These are phyloP conservation scores for Leccinum subspadiceum DNA, from an alignment of 1,284 basidiomycete genomes.

Conservation along the genomic window DNA sequence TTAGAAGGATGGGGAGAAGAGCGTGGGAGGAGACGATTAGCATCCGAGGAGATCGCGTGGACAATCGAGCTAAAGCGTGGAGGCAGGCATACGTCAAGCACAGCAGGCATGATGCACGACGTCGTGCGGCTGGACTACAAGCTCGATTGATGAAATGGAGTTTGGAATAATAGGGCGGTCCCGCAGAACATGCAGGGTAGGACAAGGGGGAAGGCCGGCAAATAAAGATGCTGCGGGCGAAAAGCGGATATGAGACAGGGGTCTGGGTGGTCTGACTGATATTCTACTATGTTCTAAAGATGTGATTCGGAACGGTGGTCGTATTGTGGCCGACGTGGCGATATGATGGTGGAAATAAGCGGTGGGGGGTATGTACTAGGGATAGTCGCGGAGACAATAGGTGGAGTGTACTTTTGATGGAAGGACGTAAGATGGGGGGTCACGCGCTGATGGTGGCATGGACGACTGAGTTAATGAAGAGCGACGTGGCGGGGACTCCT, in stretches of 20 bases:
- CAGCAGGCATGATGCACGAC: constrained; percentile 5
- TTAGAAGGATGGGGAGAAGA: not conserved
- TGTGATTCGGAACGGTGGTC: not conserved
- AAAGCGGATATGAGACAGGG: constrained; percentile 15
- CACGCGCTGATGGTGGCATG: constrained; percentile 5
- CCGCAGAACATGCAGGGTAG: constrained; percentile 16
- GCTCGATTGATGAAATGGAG: constrained; percentile 8
- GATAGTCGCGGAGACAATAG: constrained; percentile 3
- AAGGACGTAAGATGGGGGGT: constrained; percentile 7
- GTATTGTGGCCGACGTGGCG: not conserved
- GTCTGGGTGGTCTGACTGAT: not conserved
- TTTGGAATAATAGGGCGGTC: constrained; percentile 15
- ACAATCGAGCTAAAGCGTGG: not conserved
- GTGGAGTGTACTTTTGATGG: not conserved
- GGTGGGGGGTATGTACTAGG: not conserved
- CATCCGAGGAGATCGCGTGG: constrained; percentile 27
- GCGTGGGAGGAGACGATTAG: constrained; percentile 12
- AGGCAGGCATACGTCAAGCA: constrained; percentile 15
- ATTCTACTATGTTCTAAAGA: not conserved
- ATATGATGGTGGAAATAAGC: constrained; percentile 2
- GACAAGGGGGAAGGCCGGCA: constrained; percentile 2
- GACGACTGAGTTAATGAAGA: not conserved
- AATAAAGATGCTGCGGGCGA: constrained; percentile 18
- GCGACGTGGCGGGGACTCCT: constrained; percentile 24
- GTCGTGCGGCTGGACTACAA: not conserved